Conservation (phyloP, 768 basidiomycete genomes). For the Russula earlei region DNA sequence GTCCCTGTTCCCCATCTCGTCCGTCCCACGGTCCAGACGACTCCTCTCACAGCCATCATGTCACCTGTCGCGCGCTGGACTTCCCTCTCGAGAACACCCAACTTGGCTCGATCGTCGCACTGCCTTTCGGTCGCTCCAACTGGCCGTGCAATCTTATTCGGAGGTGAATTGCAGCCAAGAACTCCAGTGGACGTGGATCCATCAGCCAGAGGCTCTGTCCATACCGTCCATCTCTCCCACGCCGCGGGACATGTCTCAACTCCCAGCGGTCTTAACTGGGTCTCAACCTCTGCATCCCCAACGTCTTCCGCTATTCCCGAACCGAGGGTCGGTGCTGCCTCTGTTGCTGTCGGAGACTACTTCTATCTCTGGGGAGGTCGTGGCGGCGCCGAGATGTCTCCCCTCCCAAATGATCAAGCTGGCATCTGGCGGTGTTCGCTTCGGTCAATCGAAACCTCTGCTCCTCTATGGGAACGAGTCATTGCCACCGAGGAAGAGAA, state of each 20-base stretch:
- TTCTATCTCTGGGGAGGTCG: slow-evolving; percentile 38
- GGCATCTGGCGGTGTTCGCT: background rate
- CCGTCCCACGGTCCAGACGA: too few relatives aligned
- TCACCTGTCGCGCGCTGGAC: too few relatives aligned
- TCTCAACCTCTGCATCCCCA: background rate
- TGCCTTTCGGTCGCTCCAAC: too few relatives aligned
- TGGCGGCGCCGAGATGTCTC: slow-evolving; percentile 28
- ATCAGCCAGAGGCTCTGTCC: slow-evolving; percentile 25
- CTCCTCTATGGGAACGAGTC: slow-evolving; percentile 17
- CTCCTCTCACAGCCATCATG: too few relatives aligned
- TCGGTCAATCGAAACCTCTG: background rate
- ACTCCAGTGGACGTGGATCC: slow-evolving; percentile 22
- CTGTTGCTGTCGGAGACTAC: slow-evolving; percentile 15
- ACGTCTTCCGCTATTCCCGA: background rate
- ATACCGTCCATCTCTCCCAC: too few relatives aligned
- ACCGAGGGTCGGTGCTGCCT: slow-evolving; percentile 3
- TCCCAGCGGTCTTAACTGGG: background rate
- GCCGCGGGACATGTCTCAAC: background rate
- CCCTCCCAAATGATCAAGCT: slow-evolving; percentile 24
- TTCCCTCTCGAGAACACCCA: too few relatives aligned
- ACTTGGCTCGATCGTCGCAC: too few relatives aligned
- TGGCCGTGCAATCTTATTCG: slow-evolving; percentile 28
- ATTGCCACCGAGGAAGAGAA: slow-evolving; percentile 25
- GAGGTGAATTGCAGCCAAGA: slow-evolving; percentile 37
- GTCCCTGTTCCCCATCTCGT: too few relatives aligned